phyloP scores from a whole-genome alignment of 805 yeast species.

The Maudiozyma serrabonitensis region DNA sequence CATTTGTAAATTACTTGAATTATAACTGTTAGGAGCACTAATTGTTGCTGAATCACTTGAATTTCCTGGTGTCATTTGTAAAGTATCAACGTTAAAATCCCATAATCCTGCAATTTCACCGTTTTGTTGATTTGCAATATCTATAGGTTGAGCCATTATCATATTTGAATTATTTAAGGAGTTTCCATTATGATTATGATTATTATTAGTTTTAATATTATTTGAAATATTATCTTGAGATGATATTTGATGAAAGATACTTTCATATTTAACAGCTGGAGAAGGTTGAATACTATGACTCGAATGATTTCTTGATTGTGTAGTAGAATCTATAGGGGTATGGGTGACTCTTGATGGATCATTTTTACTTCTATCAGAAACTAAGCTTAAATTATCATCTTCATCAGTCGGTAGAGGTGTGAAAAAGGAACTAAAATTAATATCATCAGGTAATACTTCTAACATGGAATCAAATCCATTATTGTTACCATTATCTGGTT shows the following conservation, averaged over 20 bases:
- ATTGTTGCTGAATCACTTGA: constrained; percentile 29
- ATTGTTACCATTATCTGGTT: neutral
- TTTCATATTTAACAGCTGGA: constrained; percentile 1
- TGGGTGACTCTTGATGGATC: neutral
- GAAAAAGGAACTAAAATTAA: constrained; percentile 12
- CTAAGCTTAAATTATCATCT: neutral
- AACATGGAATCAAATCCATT: constrained; percentile 27
- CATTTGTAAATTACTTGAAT: constrained; percentile 13
- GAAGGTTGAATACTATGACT: neutral
- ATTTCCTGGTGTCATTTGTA: constrained; percentile 28
- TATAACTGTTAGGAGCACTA: constrained; percentile 29
- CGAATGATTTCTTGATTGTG: neutral
- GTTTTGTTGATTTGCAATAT: constrained; percentile 25
- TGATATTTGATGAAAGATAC: constrained; percentile 4
- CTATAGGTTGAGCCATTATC: constrained; percentile 18
- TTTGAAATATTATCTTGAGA: neutral
- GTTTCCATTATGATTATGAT: neutral
- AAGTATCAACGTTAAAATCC: constrained; percentile 32
- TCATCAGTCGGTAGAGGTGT: constrained; percentile 2
- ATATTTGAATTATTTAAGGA: neutral
- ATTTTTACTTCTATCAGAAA: neutral
- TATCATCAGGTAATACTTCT: constrained; percentile 28
- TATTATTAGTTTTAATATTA: neutral
- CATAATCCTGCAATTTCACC: constrained; percentile 34
- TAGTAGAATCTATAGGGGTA: neutral